Evolutionary conservation across 2,329 filamentous ascomycete species (phyloP).

Genomic region (Mycosphaerella sp.): DNA sequence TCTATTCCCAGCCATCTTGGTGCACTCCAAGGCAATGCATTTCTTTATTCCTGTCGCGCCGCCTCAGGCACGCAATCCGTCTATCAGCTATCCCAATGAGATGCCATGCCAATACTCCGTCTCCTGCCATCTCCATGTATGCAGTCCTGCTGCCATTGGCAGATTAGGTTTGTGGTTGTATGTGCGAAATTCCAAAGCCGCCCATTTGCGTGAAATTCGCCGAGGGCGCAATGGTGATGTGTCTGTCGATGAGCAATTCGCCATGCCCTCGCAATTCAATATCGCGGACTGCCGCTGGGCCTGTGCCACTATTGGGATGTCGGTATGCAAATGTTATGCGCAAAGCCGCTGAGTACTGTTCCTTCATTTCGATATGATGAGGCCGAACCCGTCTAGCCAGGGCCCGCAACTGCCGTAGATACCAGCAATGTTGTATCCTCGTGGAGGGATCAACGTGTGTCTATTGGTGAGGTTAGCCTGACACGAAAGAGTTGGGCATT

Average conservation of each 20-base stretch:
- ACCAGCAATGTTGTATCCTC: conserved; percentile 82
- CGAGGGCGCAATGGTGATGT: not conserved
- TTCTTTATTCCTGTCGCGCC: no score
- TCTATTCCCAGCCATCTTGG: not conserved
- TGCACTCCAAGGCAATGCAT: not conserved
- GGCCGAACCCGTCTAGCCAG: conserved; percentile 80
- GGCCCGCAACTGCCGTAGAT: conserved; percentile 72
- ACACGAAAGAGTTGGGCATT: not conserved
- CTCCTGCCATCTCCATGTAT: conserved; percentile 5
- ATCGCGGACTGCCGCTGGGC: not conserved
- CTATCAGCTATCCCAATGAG: not conserved
- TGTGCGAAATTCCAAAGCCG: not conserved
- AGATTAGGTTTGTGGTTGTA: not conserved
- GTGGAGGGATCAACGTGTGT: conserved; percentile 79
- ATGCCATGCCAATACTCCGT: not conserved
- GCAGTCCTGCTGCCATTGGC: conserved; percentile 11
- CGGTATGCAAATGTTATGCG: conserved; percentile 5
- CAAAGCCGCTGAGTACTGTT: not conserved
- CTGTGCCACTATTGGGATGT: not conserved
- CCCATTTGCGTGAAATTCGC: not conserved
- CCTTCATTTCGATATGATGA: conserved; percentile 53
- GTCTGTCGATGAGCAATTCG: not conserved
- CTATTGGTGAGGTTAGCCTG: conserved; percentile 44
- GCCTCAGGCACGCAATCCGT: not conserved
- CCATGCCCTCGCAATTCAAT: not conserved